phyloP scores from a whole-genome alignment of 805 yeast genomes.

The Pichia pseudocactophila region DNA sequence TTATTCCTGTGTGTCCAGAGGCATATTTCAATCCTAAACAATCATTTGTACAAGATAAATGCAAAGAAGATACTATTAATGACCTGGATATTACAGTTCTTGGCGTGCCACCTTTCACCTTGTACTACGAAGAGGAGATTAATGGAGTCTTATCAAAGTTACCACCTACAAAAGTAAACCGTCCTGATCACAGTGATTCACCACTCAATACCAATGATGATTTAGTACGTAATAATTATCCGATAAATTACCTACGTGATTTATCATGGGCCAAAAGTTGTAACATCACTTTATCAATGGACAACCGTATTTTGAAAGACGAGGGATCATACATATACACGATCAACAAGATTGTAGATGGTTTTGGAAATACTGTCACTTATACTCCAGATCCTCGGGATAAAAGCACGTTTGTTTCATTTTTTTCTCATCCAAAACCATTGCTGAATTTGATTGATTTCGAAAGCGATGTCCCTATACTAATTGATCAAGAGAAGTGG shows the following conservation, averaged over 20 bases:
- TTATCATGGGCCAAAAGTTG: slow-evolving; percentile 30
- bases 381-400: slow-evolving; percentile 29
- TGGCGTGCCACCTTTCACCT: slow-evolving; percentile 74
- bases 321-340: slow-evolving; percentile 49
- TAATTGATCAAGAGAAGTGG: slow-evolving; percentile 25
- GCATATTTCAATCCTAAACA: slow-evolving; percentile 37
- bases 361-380: slow-evolving; percentile 51
- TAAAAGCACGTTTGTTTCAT: slow-evolving; percentile 34
- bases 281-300: slow-evolving; percentile 22
- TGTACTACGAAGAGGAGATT: slow-evolving; percentile 43
- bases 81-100: slow-evolving; percentile 39
- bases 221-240: slow-evolving; percentile 21
- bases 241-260: slow-evolving; percentile 27
- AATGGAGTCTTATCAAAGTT: slow-evolving; percentile 24
- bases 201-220: slow-evolving; percentile 33
- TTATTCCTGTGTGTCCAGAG: slow-evolving; percentile 70
- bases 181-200: slow-evolving; percentile 34
- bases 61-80: slow-evolving; percentile 46
- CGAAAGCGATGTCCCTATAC: slow-evolving; percentile 21
- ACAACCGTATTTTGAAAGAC: slow-evolving; percentile 20
- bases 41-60: slow-evolving; percentile 37
- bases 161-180: slow-evolving; percentile 35
- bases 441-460: slow-evolving; percentile 37
- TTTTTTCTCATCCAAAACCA: slow-evolving; percentile 50
- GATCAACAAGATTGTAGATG: slow-evolving; percentile 53